These are phyloP conservation scores for Castanospermum australe DNA, from an alignment of 306 rosid genomes.

Conservation along the genomic window DNA sequence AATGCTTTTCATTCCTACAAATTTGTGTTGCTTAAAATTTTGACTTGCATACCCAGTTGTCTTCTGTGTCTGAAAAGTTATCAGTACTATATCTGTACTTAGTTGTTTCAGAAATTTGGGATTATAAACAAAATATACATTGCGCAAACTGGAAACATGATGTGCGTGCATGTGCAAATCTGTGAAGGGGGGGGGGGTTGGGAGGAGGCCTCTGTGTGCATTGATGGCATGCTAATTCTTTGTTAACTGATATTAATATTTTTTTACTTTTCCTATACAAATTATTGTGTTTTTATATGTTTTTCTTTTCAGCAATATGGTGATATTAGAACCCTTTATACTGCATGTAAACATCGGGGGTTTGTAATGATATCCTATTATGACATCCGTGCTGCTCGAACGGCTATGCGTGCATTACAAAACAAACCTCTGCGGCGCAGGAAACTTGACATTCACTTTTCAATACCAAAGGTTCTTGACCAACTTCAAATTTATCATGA, in stretches of 20 bases:
- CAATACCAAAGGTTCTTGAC: conserved; percentile 83
- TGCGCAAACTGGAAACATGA: not conserved
- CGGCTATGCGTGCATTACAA: conserved; percentile 93
- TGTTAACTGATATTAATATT: not conserved
- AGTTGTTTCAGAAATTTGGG: not conserved
- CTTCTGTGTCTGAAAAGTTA: not conserved
- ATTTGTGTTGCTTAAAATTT: not conserved
- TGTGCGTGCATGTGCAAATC: not conserved
- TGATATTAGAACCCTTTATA: conserved; percentile 90
- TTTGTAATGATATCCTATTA: conserved; percentile 99
- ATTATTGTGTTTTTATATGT: conserved; percentile 14
- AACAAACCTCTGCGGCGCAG: conserved; percentile 92
- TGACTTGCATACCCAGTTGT: not conserved
- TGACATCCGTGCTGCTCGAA: conserved; percentile 97
- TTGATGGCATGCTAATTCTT: not conserved
- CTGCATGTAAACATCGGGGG: conserved; percentile 99
- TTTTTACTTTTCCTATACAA: not conserved
- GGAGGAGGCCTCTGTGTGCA: not conserved
- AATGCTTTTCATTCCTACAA: not conserved
- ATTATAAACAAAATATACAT: too few species aligned
- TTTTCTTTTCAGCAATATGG: conserved; percentile 77
- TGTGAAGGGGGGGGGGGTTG: not conserved
- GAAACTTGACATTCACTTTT: conserved; percentile 98
- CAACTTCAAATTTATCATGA: conserved; percentile 2
- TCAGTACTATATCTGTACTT: not conserved